Evolutionary conservation across 306 rosid genomes (phyloP), one percentile per base, ranked within the genome.

Genomic region (Gillenia trifoliata): DNA sequence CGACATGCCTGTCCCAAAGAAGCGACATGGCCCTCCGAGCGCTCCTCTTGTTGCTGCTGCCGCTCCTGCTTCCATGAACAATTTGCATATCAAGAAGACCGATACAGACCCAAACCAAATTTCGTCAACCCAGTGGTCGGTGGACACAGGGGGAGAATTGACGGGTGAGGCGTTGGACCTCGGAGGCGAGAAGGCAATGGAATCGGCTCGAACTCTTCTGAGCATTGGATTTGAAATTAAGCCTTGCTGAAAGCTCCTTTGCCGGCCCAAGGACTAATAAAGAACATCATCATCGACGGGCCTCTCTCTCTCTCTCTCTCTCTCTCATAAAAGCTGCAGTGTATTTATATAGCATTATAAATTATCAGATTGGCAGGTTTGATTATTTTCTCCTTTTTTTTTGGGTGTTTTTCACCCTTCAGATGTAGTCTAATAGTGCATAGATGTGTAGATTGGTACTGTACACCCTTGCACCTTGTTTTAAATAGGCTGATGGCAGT

Each of bases 181-280:
- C 19, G 99, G 99, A 36, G 93, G 97, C 4, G 99, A 95, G 82
- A 95, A 95, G 76, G 99, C 99, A 72, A 92, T 95, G 70, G 99
- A 95, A 74, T 95, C 99, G 5, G 99, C 99, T 69, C 88, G 91
- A 83, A 95, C 99, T 2, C 96, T 95, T 70, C 73, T 95, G 78
- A 95, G 99, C 96, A 95, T 95, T 61, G 99, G 98, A 68, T 95
- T 95, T 72, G 99, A 95, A 89, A 92, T 95, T 81, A 95, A 95
- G 77, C 99, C 97, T 61, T 92, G 99, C 85, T 95, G 90, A 92
- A 72, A 36, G 62, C 66, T 57, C 19, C 36, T 56, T 70, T 34
- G 38, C 26, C 23, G 80, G 47, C 72, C 75, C 69, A 31, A 66
- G 77, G 38, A 72, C 68, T 74, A 43, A 67, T 60, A 15, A 26